These are phyloP conservation scores for Wickerhamiella alocasiicola DNA, from an alignment of 805 yeast genomes.

Conservation along the genomic window DNA sequence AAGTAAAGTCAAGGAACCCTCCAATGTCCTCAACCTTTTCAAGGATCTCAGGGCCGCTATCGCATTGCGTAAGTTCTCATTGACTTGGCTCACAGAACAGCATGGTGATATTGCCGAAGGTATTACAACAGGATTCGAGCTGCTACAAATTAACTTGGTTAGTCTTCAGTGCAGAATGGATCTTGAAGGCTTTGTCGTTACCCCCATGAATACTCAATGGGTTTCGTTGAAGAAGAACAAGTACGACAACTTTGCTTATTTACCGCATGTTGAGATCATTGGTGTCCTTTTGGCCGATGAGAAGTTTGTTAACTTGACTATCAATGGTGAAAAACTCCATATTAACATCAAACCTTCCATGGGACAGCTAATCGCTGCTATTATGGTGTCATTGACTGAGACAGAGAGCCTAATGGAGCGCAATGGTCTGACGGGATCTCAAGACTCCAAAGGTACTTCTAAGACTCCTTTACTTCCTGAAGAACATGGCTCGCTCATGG, in stretches of 20 bases:
- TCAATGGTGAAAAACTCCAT: constrained; percentile 23
- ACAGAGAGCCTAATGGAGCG: constrained; percentile 5
- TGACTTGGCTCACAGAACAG: constrained; percentile 51
- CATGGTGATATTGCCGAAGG: constrained; percentile 38
- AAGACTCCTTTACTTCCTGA: neutral
- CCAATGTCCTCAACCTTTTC: neutral
- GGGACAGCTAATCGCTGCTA: constrained; percentile 38
- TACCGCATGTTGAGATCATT: constrained; percentile 23
- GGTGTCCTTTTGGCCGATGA: constrained; percentile 12
- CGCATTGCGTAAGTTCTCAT: constrained; percentile 40
- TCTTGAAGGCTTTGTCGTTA: constrained; percentile 52
- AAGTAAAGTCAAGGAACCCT: neutral
- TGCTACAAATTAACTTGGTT: constrained; percentile 53
- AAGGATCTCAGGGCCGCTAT: constrained; percentile 6
- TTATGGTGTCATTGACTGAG: constrained; percentile 31
- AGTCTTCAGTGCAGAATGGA: constrained; percentile 54
- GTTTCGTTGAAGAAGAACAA: constrained; percentile 39
- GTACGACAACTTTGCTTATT: constrained; percentile 20
- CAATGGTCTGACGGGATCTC: too few relatives aligned
- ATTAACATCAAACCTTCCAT: constrained; percentile 22
- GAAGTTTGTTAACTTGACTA: constrained; percentile 14
- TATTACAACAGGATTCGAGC: constrained; percentile 63
- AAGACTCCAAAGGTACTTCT: too few relatives aligned
- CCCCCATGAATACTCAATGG: constrained; percentile 34
- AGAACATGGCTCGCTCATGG: constrained; percentile 1